Base-by-base conservation (phyloP, 2,329 filamentous ascomycete genomes). In the Chrysoporthe deuterocubensis region DNA sequence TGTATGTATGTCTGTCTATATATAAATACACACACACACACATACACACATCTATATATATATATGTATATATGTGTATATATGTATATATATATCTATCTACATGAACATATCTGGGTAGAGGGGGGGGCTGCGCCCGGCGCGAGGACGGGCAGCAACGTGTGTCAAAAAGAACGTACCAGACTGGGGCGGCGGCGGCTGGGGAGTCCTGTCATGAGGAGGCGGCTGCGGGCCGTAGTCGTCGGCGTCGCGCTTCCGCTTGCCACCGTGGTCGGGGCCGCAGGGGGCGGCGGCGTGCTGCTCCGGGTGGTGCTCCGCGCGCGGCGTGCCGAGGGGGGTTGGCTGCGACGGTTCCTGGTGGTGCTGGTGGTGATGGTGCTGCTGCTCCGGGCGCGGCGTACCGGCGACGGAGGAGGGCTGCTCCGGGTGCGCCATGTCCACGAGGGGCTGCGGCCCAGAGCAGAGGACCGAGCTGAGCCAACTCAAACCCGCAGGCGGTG, bases 231-330 rank as follows among this genome's bases (percentile, higher is more conserved):
- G 80, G 68, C 72, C 75, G 72, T 73, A 77, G 73, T 84, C 82
- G 72, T 84, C 81, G 67, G 77, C 73, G 70, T 82, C 81, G 72
- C 82, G 81, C 74, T 84, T 85, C 71, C 83, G 81, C 77, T 85
- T 84, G 75, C 80, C 78, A 71, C 78, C 75, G 66, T 54, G 44
- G 34, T 63, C 61, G 32, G 21, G 11, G 48, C 18, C 21, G 48
- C 16, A 52, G 48, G 48, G 21, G 16, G 44, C 9, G 34, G 44
- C 26, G 60, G 43, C 26, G 26, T 26, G 26, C 26, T 26, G 26
- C 26, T 26, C 26, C 26, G 26, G 26, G 26, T 26, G 26, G 26
- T 26, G 26, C 26, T 26, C 26, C 26, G 26, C 26, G 26, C 26
- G 26, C 26, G 26, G 26, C 26, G 26, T 26, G 26, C 26, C 26